These are phyloP conservation scores for Madurella mycetomatis DNA, from an alignment of 2,329 filamentous ascomycete genomes.

Conservation along the genomic window DNA sequence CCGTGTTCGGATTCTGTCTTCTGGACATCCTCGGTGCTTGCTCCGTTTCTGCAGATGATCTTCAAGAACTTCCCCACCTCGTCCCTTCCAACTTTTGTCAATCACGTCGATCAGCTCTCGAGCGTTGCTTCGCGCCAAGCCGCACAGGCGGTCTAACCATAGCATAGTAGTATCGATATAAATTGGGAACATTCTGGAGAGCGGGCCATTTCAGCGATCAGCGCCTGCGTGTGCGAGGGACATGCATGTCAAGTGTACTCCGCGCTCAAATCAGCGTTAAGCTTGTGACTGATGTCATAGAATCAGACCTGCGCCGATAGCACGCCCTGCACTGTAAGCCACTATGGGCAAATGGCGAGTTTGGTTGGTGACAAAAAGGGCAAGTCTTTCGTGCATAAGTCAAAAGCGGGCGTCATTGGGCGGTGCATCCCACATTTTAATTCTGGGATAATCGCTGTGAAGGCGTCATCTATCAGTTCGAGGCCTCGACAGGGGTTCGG, in stretches of 20 bases:
- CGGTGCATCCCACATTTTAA: neutral
- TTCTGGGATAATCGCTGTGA: constrained; percentile 3
- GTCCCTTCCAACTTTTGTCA: neutral
- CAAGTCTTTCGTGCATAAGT: neutral
- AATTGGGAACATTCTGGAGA: constrained; percentile 15
- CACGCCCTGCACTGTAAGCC: neutral
- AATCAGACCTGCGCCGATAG: neutral
- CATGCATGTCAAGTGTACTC: too few relatives aligned
- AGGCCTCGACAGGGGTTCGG: neutral
- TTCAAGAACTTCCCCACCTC: neutral
- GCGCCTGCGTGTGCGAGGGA: neutral
- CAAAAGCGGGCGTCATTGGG: neutral
- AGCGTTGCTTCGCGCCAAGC: neutral
- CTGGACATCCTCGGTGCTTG: constrained; percentile 1
- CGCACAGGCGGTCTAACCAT: neutral
- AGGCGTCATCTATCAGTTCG: neutral
- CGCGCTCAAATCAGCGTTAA: neutral
- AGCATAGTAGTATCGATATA: too few relatives aligned
- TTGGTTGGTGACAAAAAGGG: neutral
- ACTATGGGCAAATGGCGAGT: constrained; percentile 2
- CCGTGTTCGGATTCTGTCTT: constrained; percentile 2
- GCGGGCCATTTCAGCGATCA: constrained; percentile 10
- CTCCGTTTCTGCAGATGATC: neutral
- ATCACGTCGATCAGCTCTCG: constrained; percentile 3
- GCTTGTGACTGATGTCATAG: constrained; percentile 10